phyloP scores from a whole-genome alignment of 805 yeast genomes.

The Torulaspora quercuum region DNA sequence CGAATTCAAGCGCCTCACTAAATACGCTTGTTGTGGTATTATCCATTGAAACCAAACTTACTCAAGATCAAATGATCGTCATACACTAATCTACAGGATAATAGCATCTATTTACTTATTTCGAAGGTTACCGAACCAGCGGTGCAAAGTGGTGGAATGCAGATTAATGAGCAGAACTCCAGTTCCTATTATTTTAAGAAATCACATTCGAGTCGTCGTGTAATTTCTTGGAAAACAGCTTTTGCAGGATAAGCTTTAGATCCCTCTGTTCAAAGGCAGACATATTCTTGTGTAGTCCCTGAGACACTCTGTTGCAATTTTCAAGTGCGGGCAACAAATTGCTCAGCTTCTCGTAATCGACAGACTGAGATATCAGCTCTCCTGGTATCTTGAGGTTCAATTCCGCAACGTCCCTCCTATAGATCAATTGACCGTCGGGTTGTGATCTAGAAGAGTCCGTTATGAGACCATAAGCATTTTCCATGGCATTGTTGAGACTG shows the following conservation, averaged over 20 bases:
- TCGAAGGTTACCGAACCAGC: too few relatives aligned
- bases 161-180: too few relatives aligned
- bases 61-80: too few relatives aligned
- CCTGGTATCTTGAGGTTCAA: conserved; percentile 10
- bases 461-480: conserved; percentile 29
- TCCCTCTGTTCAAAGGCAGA: conserved; percentile 6
- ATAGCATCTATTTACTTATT: too few relatives aligned
- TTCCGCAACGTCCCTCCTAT: conserved; percentile 15
- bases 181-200: too few relatives aligned
- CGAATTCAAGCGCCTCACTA: too few relatives aligned
- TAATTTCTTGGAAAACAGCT: conserved; percentile 1
- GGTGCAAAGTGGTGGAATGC: too few relatives aligned
- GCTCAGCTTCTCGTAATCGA: conserved; percentile 1
- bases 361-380: conserved; percentile 2
- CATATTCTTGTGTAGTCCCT: conserved; percentile 11
- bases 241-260: neutral
- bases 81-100: too few relatives aligned
- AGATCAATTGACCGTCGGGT: conserved; percentile 6
- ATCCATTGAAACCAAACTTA: too few relatives aligned
- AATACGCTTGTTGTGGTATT: too few relatives aligned
- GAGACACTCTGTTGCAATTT: conserved; percentile 10
- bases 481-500: conserved; percentile 28
- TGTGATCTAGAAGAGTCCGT: conserved; percentile 11
- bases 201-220: too few relatives aligned
- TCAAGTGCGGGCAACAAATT: conserved; percentile 15